Evolutionary conservation across 495 filamentous ascomycete species (phyloP), one percentile per base, ranked within the genome.

Genomic region (Talaromyces liani): DNA sequence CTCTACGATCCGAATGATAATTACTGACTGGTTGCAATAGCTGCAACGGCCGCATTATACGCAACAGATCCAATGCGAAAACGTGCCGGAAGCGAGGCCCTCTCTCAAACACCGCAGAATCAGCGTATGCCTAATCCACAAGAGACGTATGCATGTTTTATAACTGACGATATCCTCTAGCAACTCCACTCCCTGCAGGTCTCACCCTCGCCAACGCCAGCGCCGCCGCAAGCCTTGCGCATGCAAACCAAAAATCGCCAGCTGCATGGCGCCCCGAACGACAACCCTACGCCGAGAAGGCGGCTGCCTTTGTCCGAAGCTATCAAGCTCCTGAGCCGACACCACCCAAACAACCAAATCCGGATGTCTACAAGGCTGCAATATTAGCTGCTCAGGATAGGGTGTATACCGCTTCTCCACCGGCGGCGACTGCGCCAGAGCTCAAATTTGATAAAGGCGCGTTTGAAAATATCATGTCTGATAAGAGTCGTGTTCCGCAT

Each of bases 291-390:
- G 88, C 89, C 54, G 86, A 85, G 63, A 84, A 85, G 41, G 90
- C 91, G 20, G 88, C 90, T 16, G 69, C 83, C 22, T 75, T 85
- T 53, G 89, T 88, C 12, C 86, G 87, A 67, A 87, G 93, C 71
- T 85, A 86, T 70, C 84, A 82, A 66, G 74, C 80, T 74, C 73
- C 82, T 49, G 80, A 83, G 55, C 69, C 80, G 9, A 69, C 83
- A 67, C 78, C 80, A 72, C 77, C 85, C 54, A 77, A 81, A 24
- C 79, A 83, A 64, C 69, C 76, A 54, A 89, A 83, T 66, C 70
- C 82, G 5, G 81, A 86, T 56, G 87, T 88, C 34, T 82, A 87
- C 8, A 91, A 88, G 65, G 91, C 91, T 22, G 91, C 92, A 0
- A 66, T 89, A 25, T 72, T 87, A 2, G 91, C 91, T 6, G 80